Base-by-base conservation (phyloP, 2,329 filamentous ascomycete species). In the Achaetomium macrosporum region DNA sequence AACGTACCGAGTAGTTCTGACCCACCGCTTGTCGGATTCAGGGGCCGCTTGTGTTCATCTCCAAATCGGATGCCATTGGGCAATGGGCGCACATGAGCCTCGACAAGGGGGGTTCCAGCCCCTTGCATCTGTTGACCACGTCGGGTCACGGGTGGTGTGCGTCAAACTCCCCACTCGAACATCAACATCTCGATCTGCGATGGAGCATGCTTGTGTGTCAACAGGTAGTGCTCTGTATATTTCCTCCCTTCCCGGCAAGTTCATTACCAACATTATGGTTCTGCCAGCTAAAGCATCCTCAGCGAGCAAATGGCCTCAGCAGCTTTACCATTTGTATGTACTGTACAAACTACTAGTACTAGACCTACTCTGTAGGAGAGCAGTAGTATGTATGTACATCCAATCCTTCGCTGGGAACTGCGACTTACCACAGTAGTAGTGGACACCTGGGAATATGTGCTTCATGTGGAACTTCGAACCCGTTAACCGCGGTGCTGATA, bases 1-100 rank as follows among this genome's bases (percentile, higher is more conserved):
- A 37, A 40, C n/a, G 12, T 31, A 20, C 12, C n/a, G 15, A 25
- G 40, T 30, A 39, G 43, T 13, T 47, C 46, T 47, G 49, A 46
- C 43, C 50, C 54, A 52, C 59, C 57, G 54, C 40, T 51, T 54
- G 57, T 42, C 43, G 50, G 31, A 57, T 58, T 62, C 60, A 62
- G 60, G 60, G 60, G 60, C 41, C 39, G 49, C 31, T 44, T 44
- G 45, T 30, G 42, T 50, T 42, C 54, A 33, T 51, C 47, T 30
- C 45, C 35, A 30, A 16, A 39, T 17, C 16, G 13, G 47, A 55
- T 53, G 46, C 49, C 42, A 59, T 58, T 62, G 58, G 60, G 35
- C 31, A 42, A 39, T 62, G 58, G 60, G 35, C 31, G 39, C 35
- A 37, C 30, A 50, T 52, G 47, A 51, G 47, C 42, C 47, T 41